Evolutionary conservation across 106 monocot genomes (phyloP).

Genomic region (Narthecium ossifragum): DNA sequence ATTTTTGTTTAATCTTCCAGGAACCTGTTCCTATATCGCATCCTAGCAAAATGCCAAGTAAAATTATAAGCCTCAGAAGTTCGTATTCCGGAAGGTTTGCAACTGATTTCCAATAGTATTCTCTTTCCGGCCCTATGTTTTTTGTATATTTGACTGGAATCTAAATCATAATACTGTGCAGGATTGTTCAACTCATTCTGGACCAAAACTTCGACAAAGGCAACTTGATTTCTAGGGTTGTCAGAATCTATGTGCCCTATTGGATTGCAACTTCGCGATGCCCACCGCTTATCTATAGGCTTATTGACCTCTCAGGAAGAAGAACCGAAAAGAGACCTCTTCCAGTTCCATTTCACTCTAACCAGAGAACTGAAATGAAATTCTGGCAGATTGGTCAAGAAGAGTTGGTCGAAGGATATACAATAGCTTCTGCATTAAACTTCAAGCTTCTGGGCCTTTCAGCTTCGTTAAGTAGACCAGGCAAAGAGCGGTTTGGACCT

Average conservation of each 20-base stretch:
- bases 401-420: constrained; percentile 76
- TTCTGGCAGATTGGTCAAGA: constrained; percentile 58
- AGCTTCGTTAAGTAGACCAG: constrained; percentile 43
- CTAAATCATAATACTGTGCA: constrained; percentile 21
- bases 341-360: constrained; percentile 22
- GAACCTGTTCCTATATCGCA: constrained; percentile 71
- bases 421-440: constrained; percentile 75
- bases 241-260: constrained; percentile 82
- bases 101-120: too few relatives aligned
- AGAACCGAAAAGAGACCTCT: constrained; percentile 42
- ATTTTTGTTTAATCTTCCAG: constrained; percentile 27
- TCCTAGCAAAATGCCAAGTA: constrained; percentile 44
- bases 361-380: constrained; percentile 32
- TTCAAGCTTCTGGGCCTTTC: constrained; percentile 70
- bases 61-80: constrained; percentile 52
- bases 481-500: constrained; percentile 47
- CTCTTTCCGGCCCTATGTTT: too few relatives aligned
- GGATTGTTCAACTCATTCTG: constrained; percentile 75
- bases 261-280: constrained; percentile 87
- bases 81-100: constrained; percentile 72
- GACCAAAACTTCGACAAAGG: constrained; percentile 73
- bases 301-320: constrained; percentile 43
- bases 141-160: not conserved
- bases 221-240: constrained; percentile 31
- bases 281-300: constrained; percentile 59